These are phyloP conservation scores for Parmales sp. DNA, from an alignment of 108 stramenopile genomes.

Conservation along the genomic window DNA sequence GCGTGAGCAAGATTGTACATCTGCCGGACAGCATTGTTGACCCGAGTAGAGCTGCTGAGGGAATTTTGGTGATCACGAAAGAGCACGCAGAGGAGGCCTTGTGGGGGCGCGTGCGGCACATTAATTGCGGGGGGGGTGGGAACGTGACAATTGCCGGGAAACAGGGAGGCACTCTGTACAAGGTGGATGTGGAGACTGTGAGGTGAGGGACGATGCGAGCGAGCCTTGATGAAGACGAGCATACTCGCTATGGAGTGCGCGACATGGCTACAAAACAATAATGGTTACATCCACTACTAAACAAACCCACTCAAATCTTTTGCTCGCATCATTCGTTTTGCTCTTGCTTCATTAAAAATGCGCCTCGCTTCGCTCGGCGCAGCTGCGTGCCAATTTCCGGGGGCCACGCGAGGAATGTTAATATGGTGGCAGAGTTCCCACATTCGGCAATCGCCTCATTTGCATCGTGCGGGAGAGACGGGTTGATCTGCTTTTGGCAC, in stretches of 20 bases:
- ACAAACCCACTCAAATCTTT: too few species aligned
- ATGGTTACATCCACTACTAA: too few species aligned
- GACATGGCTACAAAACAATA: too few species aligned
- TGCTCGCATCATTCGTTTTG: too few species aligned
- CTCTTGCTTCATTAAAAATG: neutral
- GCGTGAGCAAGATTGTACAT: too few species aligned
- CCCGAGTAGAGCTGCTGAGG: too few species aligned
- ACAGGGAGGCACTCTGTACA: neutral
- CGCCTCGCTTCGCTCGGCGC: neutral
- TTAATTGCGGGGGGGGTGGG: neutral
- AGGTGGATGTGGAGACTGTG: too few species aligned
- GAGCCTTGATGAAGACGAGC: too few species aligned
- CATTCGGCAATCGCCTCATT: neutral
- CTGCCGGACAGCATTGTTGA: neutral
- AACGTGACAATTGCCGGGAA: neutral
- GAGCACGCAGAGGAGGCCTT: neutral
- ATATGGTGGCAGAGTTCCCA: neutral
- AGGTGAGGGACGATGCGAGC: too few species aligned
- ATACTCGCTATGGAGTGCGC: too few species aligned
- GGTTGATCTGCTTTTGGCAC: neutral
- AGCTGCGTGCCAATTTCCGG: neutral
- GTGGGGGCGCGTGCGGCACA: neutral
- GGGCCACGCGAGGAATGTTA: neutral
- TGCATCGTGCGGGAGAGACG: slow-evolving; percentile 1
- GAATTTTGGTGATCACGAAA: too few species aligned